phyloP scores from a whole-genome alignment of 306 rosid genomes.

The Citrullus mucosospermus region DNA sequence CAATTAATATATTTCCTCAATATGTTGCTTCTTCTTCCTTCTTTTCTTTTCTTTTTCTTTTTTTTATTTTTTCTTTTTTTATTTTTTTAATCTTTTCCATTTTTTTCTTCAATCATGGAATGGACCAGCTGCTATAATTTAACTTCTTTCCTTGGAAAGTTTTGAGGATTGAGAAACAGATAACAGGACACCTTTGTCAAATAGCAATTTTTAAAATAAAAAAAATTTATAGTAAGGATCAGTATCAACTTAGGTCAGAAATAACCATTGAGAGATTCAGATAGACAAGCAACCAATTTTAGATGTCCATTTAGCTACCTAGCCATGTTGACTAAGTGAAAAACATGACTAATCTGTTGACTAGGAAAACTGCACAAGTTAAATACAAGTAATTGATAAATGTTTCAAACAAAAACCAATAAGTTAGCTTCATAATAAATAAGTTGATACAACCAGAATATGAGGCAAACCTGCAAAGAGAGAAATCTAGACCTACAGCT shows the following conservation, averaged over 20 bases:
- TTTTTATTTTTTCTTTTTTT: background rate
- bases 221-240: background rate
- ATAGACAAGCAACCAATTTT: background rate
- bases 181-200: background rate
- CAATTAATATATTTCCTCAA: background rate
- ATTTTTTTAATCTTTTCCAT: background rate
- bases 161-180: background rate
- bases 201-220: background rate
- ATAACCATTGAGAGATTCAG: background rate
- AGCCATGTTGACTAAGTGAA: constrained; percentile 3
- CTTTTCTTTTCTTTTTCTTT: background rate
- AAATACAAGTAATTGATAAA: background rate
- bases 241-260: background rate
- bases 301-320: background rate
- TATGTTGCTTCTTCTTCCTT: background rate
- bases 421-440: background rate
- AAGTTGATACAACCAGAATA: constrained; percentile 6
- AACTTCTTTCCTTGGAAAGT: background rate
- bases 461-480: constrained; percentile 58
- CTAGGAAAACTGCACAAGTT: background rate
- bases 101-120: background rate
- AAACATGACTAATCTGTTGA: constrained; percentile 3
- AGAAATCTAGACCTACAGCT: constrained; percentile 78
- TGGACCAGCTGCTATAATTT: background rate
- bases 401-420: background rate